These are phyloP conservation scores for Colletotrichum liriopes DNA, from an alignment of 2,329 filamentous ascomycete species.

Conservation along the genomic window DNA sequence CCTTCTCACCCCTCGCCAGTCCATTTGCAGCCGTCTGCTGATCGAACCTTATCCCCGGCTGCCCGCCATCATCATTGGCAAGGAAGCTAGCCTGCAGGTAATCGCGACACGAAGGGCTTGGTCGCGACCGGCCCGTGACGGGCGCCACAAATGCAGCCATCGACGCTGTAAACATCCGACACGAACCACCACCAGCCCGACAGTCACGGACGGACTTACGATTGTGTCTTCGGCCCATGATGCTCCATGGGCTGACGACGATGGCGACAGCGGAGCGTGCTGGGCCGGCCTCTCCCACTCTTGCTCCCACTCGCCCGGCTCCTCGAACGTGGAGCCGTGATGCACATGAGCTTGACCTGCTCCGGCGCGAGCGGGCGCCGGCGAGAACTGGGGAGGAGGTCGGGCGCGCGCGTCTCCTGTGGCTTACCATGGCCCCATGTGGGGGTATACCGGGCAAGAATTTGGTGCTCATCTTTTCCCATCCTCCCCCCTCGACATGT, in stretches of 20 bases:
- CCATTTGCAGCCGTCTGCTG: slow-evolving; percentile 7
- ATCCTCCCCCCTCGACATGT: slow-evolving; percentile 14
- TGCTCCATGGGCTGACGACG: slow-evolving; percentile 24
- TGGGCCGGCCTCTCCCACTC: slow-evolving; percentile 17
- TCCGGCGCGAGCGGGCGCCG: slow-evolving; percentile 26
- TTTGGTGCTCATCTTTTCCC: slow-evolving; percentile 17
- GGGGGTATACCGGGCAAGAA: slow-evolving; percentile 24
- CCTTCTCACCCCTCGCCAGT: slow-evolving; percentile 1
- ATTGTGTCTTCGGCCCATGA: neutral
- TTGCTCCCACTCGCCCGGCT: slow-evolving; percentile 20
- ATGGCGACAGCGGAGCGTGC: slow-evolving; percentile 16
- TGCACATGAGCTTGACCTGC: slow-evolving; percentile 18
- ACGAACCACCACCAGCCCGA: neutral
- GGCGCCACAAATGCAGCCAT: slow-evolving; percentile 28
- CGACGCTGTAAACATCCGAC: slow-evolving; percentile 11
- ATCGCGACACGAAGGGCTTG: slow-evolving; percentile 3
- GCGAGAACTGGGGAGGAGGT: slow-evolving; percentile 22
- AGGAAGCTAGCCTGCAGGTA: neutral
- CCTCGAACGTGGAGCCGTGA: slow-evolving; percentile 7
- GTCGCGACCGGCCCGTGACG: slow-evolving; percentile 26
- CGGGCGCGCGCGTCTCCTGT: slow-evolving; percentile 37
- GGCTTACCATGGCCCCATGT: slow-evolving; percentile 26
- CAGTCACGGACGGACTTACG: slow-evolving; percentile 25
- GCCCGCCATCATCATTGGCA: neutral
- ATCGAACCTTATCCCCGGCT: neutral